Conservation (phyloP, 208 protist species). For the Trypanosoma rangeli region DNA sequence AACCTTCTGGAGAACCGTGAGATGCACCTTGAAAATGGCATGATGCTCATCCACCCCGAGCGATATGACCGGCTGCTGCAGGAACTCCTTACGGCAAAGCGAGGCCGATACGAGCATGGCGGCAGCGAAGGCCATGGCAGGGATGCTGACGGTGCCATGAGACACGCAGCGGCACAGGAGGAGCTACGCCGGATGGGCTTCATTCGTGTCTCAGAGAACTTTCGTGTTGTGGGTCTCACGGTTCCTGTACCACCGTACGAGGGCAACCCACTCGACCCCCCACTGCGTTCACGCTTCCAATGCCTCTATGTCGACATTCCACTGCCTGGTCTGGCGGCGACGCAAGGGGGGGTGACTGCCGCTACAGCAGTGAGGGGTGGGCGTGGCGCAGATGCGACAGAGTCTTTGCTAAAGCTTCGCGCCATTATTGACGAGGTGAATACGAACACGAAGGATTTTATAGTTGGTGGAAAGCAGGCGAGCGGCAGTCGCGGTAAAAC, state of each 20-base stretch:
- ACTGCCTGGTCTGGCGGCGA: conserved; percentile 28
- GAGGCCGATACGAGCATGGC: not conserved
- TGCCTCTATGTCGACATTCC: conserved; percentile 71
- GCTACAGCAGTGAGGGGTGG: conserved; percentile 18
- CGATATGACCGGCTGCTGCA: conserved; percentile 87
- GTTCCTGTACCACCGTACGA: conserved; percentile 89
- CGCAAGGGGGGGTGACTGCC: conserved; percentile 15
- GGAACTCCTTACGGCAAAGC: conserved; percentile 33
- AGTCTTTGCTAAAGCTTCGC: conserved; percentile 50
- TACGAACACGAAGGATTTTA: conserved; percentile 54
- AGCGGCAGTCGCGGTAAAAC: not conserved
- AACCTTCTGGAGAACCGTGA: conserved; percentile 96
- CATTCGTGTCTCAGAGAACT: conserved; percentile 88
- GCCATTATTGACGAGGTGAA: conserved; percentile 62
- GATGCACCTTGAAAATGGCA: conserved; percentile 95
- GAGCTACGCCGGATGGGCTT: conserved; percentile 76
- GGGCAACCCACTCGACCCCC: conserved; percentile 86
- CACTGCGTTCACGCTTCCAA: conserved; percentile 84
- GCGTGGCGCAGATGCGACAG: conserved; percentile 14
- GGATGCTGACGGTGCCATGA: not conserved
- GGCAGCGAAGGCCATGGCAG: conserved; percentile 1
- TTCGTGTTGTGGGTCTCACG: conserved; percentile 94
- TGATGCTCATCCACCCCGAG: conserved; percentile 85
- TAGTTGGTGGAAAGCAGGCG: not conserved
- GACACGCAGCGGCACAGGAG: conserved; percentile 35